Base-by-base conservation (phyloP, 2,329 filamentous ascomycete species). In the Huntiella savannae region DNA sequence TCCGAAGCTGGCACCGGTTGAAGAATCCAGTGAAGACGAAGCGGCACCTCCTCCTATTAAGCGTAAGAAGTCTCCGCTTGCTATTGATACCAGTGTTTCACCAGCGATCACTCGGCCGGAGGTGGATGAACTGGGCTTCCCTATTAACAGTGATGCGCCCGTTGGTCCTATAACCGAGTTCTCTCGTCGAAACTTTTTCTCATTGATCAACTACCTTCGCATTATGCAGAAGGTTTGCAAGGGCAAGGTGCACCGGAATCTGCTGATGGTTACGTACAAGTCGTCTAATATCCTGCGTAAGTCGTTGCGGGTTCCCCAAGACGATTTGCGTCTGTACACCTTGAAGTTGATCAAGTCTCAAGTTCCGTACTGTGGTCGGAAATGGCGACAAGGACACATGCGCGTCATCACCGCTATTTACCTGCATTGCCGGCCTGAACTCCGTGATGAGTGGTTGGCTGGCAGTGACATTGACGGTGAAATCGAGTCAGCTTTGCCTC, bases 321-420 rank as follows among this genome's bases (percentile, higher is more conserved):
- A 79, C 2, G 74, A 85, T 56, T 70, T 98, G 36, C 78, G 91
- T 4, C 77, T 94, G 38, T 96, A 96, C 65, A 94, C 91, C 0
- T 74, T 98, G 54, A 98, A 98, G 63, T 72, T 98, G 0, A 96
- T 96, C 77, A 98, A 98, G 63, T 91, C 86, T 50, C 91, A 98
- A 62, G 91, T 98, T 4, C 91, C 91, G 1, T 98, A 94, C 67
- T 96, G 88, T 61, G 88, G 91, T 16, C 79, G 91, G 38, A 98
- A 98, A 65, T 98, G 91, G 91, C 79, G 91, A 11, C 91, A 96
- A 64, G 79, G 78, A 54, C 96, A 98, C 62, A 98, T 98, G 91
- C 82, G 88, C 47, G 87, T 96, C 57, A 98, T 98, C 58, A 98
- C 91, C 0, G 86, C 87, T 3, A 84, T 98, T 1, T 98, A 95